Conservation (phyloP, 768 basidiomycete species). For the Kwoniella mangroviensis region DNA sequence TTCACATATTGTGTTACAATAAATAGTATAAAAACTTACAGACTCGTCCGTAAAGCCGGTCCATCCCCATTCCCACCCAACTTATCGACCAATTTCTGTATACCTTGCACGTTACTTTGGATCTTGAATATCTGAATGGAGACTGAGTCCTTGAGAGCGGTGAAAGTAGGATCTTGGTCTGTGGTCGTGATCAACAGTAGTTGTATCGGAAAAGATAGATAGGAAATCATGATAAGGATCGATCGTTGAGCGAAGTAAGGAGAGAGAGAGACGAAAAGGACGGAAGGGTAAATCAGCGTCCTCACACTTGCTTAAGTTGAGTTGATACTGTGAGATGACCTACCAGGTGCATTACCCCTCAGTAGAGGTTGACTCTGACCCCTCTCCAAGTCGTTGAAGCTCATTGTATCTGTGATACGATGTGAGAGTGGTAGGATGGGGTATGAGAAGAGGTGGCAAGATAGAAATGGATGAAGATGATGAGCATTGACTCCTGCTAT, state of each 20-base stretch:
- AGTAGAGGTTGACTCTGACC: slow-evolving; percentile 49
- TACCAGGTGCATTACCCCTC: slow-evolving; percentile 40
- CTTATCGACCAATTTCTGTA: slow-evolving; percentile 94
- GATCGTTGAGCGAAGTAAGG: not conserved
- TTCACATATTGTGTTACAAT: not conserved
- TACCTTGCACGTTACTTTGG: slow-evolving; percentile 94
- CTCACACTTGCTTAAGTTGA: not conserved
- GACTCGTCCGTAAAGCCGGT: slow-evolving; percentile 73
- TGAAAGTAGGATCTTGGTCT: slow-evolving; percentile 73
- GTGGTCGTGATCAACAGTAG: not conserved
- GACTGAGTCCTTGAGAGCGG: slow-evolving; percentile 63
- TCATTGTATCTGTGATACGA: slow-evolving; percentile 36
- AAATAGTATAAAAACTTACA: slow-evolving; percentile 65
- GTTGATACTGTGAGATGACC: slow-evolving; percentile 5
- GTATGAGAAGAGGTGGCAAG: not conserved
- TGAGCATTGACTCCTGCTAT: not conserved
- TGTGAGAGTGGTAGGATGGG: too few species aligned
- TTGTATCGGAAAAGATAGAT: too few species aligned
- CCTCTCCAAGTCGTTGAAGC: slow-evolving; percentile 56
- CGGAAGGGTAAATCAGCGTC: not conserved
- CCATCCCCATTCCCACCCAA: slow-evolving; percentile 85
- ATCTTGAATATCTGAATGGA: slow-evolving; percentile 95
- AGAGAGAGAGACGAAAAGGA: slow-evolving; percentile 2
- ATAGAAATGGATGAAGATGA: not conserved
- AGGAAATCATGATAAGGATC: too few species aligned